Conservation (phyloP, 179 eudicot species). For the Silene noctiflora region DNA sequence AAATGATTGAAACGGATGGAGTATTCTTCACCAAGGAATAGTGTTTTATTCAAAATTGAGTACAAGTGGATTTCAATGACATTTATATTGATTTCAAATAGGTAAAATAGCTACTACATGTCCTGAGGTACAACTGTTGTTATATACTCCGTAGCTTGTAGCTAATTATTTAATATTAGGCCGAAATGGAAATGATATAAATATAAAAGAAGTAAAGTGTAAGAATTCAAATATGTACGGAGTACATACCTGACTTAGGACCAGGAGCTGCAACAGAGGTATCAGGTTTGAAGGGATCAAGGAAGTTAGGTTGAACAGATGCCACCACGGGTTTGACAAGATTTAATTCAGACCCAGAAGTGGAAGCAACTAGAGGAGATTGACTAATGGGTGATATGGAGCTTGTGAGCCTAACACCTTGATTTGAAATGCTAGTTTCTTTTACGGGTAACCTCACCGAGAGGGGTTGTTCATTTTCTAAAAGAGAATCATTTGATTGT, state of each 20-base stretch:
- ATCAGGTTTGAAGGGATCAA: constrained; percentile 32
- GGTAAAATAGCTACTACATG: no score
- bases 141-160: no score
- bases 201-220: no score
- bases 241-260: constrained; percentile 5
- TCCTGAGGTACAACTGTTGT: no score
- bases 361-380: constrained; percentile 26
- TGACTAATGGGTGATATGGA: constrained; percentile 20
- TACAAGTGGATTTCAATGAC: no score
- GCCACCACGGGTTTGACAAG: constrained; percentile 27
- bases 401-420: constrained; percentile 23
- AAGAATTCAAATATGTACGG: constrained; percentile 35
- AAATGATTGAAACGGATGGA: no score
- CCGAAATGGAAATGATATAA: no score
- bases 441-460: background rate
- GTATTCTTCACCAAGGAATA: no score
- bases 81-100: no score
- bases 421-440: background rate
- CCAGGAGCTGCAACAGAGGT: constrained; percentile 18
- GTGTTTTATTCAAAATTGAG: no score
- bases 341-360: constrained; percentile 12
- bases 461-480: constrained; percentile 18
- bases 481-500: constrained; percentile 22
- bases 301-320: constrained; percentile 16
- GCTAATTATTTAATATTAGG: no score